Conservation (phyloP, 352 stramenopile genomes). For the Phytophthora agathidicida region DNA sequence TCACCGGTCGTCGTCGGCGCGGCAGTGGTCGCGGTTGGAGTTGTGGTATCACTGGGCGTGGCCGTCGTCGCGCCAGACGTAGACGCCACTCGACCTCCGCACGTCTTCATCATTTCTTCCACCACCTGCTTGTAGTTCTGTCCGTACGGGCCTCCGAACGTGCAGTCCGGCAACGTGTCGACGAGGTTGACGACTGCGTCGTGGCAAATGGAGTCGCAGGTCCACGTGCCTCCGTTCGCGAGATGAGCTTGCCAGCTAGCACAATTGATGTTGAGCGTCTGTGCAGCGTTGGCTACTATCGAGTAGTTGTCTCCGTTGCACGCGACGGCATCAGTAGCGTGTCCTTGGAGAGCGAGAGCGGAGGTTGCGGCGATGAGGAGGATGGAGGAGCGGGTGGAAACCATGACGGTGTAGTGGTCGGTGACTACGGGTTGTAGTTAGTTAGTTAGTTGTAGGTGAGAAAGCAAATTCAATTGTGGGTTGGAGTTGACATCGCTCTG, state of each 20-base stretch:
- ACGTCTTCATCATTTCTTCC: slow-evolving; percentile 1
- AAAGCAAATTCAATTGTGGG: slow-evolving; percentile 2
- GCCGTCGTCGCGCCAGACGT: slow-evolving; percentile 1
- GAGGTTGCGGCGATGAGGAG: not conserved
- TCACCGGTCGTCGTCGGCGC: too few species aligned
- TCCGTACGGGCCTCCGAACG: slow-evolving; percentile 15
- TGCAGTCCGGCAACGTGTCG: slow-evolving; percentile 8
- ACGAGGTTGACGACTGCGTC: slow-evolving; percentile 12
- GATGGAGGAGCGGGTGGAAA: not conserved
- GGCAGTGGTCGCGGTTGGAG: slow-evolving; percentile 1
- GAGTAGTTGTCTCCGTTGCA: slow-evolving; percentile 4
- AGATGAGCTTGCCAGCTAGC: slow-evolving; percentile 17
- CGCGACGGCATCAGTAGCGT: not conserved
- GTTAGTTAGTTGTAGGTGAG: too few species aligned
- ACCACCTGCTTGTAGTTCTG: slow-evolving; percentile 21
- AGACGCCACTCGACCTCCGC: not conserved
- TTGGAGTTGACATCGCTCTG: not conserved
- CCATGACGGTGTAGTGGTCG: slow-evolving; percentile 3
- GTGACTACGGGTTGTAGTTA: not conserved
- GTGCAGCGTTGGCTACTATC: not conserved
- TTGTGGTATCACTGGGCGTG: not conserved
- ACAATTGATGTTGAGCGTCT: slow-evolving; percentile 11
- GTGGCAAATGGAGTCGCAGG: slow-evolving; percentile 14
- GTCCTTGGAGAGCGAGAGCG: not conserved
- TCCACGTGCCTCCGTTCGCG: slow-evolving; percentile 16